Conservation (phyloP, 2,329 filamentous ascomycete genomes). For the Microdochium nivale region DNA sequence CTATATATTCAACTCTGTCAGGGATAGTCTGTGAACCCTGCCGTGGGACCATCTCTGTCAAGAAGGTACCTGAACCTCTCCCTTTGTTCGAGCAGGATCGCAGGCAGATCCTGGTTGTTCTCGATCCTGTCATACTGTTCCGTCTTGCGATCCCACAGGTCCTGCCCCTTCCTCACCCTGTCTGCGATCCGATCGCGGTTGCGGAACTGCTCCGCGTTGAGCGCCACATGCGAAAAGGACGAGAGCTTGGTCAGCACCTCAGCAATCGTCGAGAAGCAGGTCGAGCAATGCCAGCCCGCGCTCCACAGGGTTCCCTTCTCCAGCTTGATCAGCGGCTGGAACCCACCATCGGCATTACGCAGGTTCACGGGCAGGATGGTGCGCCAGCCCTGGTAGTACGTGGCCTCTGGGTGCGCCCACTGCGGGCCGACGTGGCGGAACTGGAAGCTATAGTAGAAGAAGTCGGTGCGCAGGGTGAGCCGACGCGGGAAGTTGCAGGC, state of each 20-base stretch:
- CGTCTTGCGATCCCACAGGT: slow-evolving; percentile 42
- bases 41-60: slow-evolving; percentile 33
- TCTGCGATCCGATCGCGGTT: slow-evolving; percentile 39
- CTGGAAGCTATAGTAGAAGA: slow-evolving; percentile 52
- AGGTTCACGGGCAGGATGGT: slow-evolving; percentile 47
- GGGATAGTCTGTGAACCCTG: slow-evolving; percentile 39
- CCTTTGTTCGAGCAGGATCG: slow-evolving; percentile 29
- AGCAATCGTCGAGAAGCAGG: slow-evolving; percentile 47
- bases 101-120: slow-evolving; percentile 42
- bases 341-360: slow-evolving; percentile 35
- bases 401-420: slow-evolving; percentile 54
- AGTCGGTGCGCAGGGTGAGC: slow-evolving; percentile 39
- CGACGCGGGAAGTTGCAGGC: slow-evolving; percentile 43
- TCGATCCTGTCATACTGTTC: slow-evolving; percentile 40
- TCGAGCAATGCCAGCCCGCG: slow-evolving; percentile 54
- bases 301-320: slow-evolving; percentile 37
- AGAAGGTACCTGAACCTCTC: slow-evolving; percentile 36
- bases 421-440: slow-evolving; percentile 34
- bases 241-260: slow-evolving; percentile 48
- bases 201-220: slow-evolving; percentile 40
- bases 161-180: slow-evolving; percentile 40
- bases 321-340: slow-evolving; percentile 25
- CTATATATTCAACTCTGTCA: background rate
- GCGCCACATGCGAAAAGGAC: slow-evolving; percentile 45
- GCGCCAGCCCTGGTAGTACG: slow-evolving; percentile 36